phyloP scores from a whole-genome alignment of 2,329 filamentous ascomycete genomes.

The Chaetoscypha palmicola region DNA sequence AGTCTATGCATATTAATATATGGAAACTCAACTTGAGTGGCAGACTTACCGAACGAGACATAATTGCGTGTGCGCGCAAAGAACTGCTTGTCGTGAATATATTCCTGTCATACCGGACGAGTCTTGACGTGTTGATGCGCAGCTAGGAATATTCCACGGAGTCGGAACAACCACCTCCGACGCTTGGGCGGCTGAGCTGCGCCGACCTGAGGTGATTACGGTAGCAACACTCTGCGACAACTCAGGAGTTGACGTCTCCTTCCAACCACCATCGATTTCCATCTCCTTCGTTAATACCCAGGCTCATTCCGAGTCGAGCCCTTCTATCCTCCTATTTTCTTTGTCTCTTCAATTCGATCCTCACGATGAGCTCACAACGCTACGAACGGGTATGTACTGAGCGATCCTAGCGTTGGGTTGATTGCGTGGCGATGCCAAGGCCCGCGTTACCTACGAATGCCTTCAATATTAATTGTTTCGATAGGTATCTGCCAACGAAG shows the following conservation, averaged over 20 bases:
- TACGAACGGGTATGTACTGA: constrained; percentile 54
- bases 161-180: neutral
- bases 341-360: constrained; percentile 15
- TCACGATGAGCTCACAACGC: constrained; percentile 30
- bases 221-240: neutral
- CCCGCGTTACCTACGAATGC: constrained; percentile 14
- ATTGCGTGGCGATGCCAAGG: constrained; percentile 14
- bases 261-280: constrained; percentile 7
- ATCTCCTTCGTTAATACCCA: constrained; percentile 17
- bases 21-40: too few species aligned
- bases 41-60: constrained; percentile 29
- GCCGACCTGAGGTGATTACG: neutral
- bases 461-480: constrained; percentile 17
- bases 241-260: neutral
- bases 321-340: constrained; percentile 17
- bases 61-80: constrained; percentile 9
- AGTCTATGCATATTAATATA: constrained; percentile 32
- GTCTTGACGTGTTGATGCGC: neutral
- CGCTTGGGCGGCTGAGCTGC: neutral
- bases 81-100: constrained; percentile 4
- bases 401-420: too few species aligned
- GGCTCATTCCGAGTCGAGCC: constrained; percentile 12
- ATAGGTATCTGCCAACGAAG: constrained; percentile 53
- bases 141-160: neutral
- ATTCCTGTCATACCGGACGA: neutral